A percentile compares a stretch with the other conserved stretches of the same genome.
Evolutionary conservation across 1,284 basidiomycete species (phyloP).

Genomic region (Ustilago nuda): DNA sequence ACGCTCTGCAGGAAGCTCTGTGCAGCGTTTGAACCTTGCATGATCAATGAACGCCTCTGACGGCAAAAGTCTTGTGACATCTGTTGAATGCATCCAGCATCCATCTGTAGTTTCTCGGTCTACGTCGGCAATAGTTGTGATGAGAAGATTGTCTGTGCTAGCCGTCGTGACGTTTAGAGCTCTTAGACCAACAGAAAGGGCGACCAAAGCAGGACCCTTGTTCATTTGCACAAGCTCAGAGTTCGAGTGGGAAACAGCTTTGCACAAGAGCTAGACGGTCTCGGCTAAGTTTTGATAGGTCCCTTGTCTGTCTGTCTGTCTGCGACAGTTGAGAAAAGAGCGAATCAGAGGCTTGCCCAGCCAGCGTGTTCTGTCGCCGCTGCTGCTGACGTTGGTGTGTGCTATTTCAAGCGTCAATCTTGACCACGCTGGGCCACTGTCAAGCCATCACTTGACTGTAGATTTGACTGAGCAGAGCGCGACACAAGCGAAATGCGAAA

Average conservation of each 20-base stretch:
- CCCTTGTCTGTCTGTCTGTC: neutral
- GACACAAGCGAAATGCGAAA: neutral
- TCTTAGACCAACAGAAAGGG: neutral
- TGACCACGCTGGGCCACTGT: too few relatives aligned
- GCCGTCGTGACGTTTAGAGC: neutral
- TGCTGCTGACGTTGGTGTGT: neutral
- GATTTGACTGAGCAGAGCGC: neutral
- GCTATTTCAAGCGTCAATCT: neutral
- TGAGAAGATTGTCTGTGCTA: neutral
- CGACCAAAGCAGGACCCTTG: neutral
- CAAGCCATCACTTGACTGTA: neutral
- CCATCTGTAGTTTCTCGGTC: neutral
- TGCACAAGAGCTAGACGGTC: neutral
- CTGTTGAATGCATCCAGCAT: neutral
- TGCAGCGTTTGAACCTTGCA: neutral
- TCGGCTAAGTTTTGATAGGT: neutral
- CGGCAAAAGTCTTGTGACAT: too few relatives aligned
- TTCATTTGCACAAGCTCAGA: slow-evolving; percentile 2
- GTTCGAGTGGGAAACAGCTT: neutral
- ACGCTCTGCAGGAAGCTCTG: neutral
- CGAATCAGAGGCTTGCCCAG: slow-evolving; percentile 3
- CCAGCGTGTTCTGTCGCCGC: neutral
- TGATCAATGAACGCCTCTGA: neutral
- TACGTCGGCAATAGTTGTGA: neutral
- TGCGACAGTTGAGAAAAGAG: neutral